Evolutionary conservation across 2,329 filamentous ascomycete genomes (phyloP), one percentile per base, ranked within the genome.

Genomic region (Hymenoscyphus salicellus): DNA sequence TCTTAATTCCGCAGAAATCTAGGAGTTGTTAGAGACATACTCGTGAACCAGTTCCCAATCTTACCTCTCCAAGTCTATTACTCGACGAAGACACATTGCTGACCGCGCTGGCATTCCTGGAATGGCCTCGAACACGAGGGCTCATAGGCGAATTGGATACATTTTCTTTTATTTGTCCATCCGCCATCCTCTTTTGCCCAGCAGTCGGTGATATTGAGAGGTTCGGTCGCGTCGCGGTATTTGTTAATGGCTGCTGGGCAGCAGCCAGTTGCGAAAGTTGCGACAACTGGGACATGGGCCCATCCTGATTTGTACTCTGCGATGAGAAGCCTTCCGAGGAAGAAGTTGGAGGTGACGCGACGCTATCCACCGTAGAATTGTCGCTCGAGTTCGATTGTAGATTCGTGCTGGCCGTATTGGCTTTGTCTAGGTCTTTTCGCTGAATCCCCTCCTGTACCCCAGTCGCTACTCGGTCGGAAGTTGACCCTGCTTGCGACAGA

Each of bases 61-160:
- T 63, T 82, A 95, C 90, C 83, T 96, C 91, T 76, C 90, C 89
- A 71, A 94, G 91, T 70, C 87, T 89, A 72, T 85, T 91, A 58
- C 86, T 72, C n/a, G 68, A 83, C 58, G 84, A 83, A 8, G 85
- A 87, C 46, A 80, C 79, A 68, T 82, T 78, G 75, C 85, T 87
- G 65, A 91, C 80, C 63, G 87, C 83, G 75, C 91, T 94, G 57
- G 86, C 86, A 67, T 87, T 92, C 72, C 91, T 84, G 32, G 89
- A 89, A 75, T 92, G 90, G 33, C 83, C 84, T 52, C 66, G 71
- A 55, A 30, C 38, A 16, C 60, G 64, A 20, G 71, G 68, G 61
- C 67, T 76, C 30, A 70, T 77, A 28, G 79, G 79, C 52, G 83
- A 87, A 58, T 75, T 78, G 66, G 77, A 82, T 3, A 11, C n/a